Evolutionary conservation across 2,329 filamentous ascomycete species (phyloP), one percentile per base, ranked within the genome.

Genomic region (Xylogone sp.): DNA sequence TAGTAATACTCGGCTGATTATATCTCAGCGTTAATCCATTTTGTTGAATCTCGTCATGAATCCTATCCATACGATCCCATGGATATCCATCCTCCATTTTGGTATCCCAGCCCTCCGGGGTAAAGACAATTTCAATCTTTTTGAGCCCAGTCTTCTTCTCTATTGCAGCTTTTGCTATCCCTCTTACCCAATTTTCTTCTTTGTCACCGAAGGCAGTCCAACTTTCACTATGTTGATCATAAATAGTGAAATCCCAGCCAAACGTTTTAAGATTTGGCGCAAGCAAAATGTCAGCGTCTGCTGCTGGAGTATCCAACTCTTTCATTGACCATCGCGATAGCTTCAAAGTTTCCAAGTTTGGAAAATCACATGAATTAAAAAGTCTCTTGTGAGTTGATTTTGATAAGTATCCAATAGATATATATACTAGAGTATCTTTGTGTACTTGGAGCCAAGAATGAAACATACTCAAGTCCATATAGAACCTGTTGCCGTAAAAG

Each of bases 101-200:
- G 10, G 24, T 6, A 10, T 10, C 24, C 12, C 16, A 48, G 13
- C 3, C 7, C 45, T 52, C 46, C 10, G 50, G 50, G 19, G 22
- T 44, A 44, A 52, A 52, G 8, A 48, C n/a, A 20, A 52, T 52
- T 16, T 49, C 46, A 9, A 52, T 49, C 21, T 45, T 52, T 13
- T 31, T 44, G 18, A 52, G 21, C 31, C 22, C 20, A 20, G 29
- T 29, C 29, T 49, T 29, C 19, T 21, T 29, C 24, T 20, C 50
- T 42, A 24, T 39, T 19, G 50, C 46, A 12, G 49, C 46, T 21
- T 48, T n/a, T 19, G 46, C 21, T 39, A 52, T 49, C 46, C 27
- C 45, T 20, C 45, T 42, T 13, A 52, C 10, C 50, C 50, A 52
- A 16, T 49, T 20, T 39, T 43, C 49, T 31, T 52, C 46, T 20